phyloP scores from a whole-genome alignment of 1,139 yeast genomes.

The Zygoascus hellenicus region DNA sequence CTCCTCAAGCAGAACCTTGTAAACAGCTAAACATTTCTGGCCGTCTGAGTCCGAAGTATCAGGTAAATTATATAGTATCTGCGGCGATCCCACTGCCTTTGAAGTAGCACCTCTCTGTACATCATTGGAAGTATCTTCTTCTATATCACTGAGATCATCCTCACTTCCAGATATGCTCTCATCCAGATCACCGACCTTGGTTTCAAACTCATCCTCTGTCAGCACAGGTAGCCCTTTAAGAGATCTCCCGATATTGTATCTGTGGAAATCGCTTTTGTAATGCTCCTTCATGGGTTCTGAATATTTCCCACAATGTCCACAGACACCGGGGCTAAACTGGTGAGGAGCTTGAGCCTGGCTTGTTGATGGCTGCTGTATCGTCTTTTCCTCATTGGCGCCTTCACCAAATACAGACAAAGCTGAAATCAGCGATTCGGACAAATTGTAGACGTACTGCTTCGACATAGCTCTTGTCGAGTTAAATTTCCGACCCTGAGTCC shows the following conservation, averaged over 20 bases:
- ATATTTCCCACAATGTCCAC: constrained; percentile 21
- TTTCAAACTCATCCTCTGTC: constrained; percentile 55
- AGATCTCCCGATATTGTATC: constrained; percentile 54
- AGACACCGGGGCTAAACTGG: constrained; percentile 10
- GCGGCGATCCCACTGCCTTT: constrained; percentile 3
- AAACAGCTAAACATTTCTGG: constrained; percentile 54
- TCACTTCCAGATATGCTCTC: constrained; percentile 61
- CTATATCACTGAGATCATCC: constrained; percentile 10
- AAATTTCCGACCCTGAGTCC: too few species aligned
- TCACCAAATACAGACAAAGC: constrained; percentile 33
- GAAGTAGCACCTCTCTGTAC: neutral
- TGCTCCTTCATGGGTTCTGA: constrained; percentile 35
- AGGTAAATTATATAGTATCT: constrained; percentile 1
- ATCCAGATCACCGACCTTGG: constrained; percentile 43
- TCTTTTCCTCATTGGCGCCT: constrained; percentile 9
- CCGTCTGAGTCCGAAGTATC: constrained; percentile 28
- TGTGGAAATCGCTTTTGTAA: constrained; percentile 56
- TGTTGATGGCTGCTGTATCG: constrained; percentile 25
- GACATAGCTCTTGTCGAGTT: neutral
- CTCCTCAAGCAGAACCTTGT: constrained; percentile 56
- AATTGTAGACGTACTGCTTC: constrained; percentile 45
- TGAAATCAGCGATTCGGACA: constrained; percentile 40
- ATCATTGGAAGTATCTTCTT: neutral
- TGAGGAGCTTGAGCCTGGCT: constrained; percentile 6
- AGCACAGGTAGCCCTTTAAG: constrained; percentile 44